Conservation (phyloP, 2,329 filamentous ascomycete species). For the Fusarium begoniae region DNA sequence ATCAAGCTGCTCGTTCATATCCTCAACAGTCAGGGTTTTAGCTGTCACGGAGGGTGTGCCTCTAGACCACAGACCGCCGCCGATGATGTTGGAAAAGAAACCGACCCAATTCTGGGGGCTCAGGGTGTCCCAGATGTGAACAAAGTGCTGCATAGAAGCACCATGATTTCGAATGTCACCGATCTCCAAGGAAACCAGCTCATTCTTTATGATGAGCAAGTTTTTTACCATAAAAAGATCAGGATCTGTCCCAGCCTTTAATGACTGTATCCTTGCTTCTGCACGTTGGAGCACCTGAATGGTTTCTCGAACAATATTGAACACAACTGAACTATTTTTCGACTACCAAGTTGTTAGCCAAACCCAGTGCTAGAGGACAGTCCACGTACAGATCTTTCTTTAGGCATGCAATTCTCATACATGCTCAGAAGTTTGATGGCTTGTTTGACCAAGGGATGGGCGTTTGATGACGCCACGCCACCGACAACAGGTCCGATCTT, state of each 20-base stretch:
- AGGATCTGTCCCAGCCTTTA: slow-evolving; percentile 70
- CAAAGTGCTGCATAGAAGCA: slow-evolving; percentile 66
- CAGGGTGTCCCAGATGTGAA: slow-evolving; percentile 71
- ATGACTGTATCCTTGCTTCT: slow-evolving; percentile 73
- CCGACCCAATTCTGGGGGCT: slow-evolving; percentile 66
- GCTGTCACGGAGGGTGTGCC: slow-evolving; percentile 48
- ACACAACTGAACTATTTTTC: slow-evolving; percentile 65
- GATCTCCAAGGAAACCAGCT: slow-evolving; percentile 95
- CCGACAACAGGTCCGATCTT: slow-evolving; percentile 61
- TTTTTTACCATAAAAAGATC: slow-evolving; percentile 96
- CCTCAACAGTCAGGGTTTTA: slow-evolving; percentile 58
- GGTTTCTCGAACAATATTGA: slow-evolving; percentile 86
- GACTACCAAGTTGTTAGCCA: slow-evolving; percentile 37
- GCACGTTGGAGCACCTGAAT: slow-evolving; percentile 84
- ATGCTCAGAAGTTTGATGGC: slow-evolving; percentile 67
- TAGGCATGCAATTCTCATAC: slow-evolving; percentile 73
- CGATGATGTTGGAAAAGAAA: slow-evolving; percentile 67
- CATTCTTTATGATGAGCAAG: slow-evolving; percentile 92
- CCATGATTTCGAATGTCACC: slow-evolving; percentile 68
- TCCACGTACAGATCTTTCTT: slow-evolving; percentile 66
- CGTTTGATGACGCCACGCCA: slow-evolving; percentile 63
- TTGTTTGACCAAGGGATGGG: slow-evolving; percentile 65
- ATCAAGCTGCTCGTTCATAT: slow-evolving; percentile 72
- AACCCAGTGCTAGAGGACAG: background rate
- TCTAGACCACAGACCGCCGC: slow-evolving; percentile 61